A percentile compares a stretch with the other conserved stretches of the same genome.
phyloP scores from a whole-genome alignment of 805 yeast species.

The Wickerhamomyces bisporus region DNA sequence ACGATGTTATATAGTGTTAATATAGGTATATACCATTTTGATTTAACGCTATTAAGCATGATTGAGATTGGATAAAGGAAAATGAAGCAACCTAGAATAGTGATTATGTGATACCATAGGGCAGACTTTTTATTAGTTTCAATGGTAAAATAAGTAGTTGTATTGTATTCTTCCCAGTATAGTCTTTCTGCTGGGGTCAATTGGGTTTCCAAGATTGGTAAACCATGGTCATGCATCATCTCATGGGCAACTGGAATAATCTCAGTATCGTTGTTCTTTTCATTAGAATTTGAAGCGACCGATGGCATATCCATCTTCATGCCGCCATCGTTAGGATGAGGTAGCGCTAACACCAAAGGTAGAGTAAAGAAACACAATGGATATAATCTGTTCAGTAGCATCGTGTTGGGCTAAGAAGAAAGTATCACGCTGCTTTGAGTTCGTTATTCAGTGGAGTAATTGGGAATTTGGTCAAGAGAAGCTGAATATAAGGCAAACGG shows the following conservation, averaged over 20 bases:
- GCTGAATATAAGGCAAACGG: no score
- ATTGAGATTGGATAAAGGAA: constrained; percentile 64
- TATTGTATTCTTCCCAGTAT: constrained; percentile 76
- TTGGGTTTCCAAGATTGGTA: constrained; percentile 63
- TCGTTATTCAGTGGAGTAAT: no score
- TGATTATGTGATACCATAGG: constrained; percentile 48
- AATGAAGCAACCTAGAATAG: constrained; percentile 40
- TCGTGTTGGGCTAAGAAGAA: no score
- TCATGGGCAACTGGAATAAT: constrained; percentile 44
- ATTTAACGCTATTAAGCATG: constrained; percentile 54
- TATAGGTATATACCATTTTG: constrained; percentile 53
- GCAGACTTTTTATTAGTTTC: constrained; percentile 44
- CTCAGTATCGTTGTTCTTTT: constrained; percentile 4
- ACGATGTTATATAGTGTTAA: constrained; percentile 46
- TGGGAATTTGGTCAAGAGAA: no score
- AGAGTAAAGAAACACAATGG: neutral
- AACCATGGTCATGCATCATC: constrained; percentile 52
- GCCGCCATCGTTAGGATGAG: constrained; percentile 1
- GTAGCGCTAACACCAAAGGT: no score
- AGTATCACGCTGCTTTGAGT: no score
- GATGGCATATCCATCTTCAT: constrained; percentile 18
- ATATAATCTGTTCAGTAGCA: neutral
- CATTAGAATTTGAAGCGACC: constrained; percentile 3
- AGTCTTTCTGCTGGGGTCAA: constrained; percentile 66
- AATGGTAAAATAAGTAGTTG: constrained; percentile 66